Evolutionary conservation across 345 rosid genomes (phyloP).

Genomic region (Citrus reticulata): DNA sequence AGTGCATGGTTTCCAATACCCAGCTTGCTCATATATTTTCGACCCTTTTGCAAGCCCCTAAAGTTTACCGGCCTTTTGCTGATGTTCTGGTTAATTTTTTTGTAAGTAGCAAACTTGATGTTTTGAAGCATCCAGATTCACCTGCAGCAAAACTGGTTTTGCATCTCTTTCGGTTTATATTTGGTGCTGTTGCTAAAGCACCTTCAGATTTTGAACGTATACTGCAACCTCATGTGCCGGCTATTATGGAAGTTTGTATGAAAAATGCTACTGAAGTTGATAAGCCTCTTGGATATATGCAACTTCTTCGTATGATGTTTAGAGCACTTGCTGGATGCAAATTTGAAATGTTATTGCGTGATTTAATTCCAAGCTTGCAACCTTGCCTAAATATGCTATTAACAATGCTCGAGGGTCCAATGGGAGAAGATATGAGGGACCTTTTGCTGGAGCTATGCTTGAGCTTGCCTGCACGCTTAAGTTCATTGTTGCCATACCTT

Average conservation of each 20-base stretch:
- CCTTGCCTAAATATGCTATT: constrained; percentile 92
- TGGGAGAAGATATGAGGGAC: constrained; percentile 93
- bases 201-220: constrained; percentile 95
- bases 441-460: constrained; percentile 90
- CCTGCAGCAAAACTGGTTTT: constrained; percentile 81
- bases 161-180: constrained; percentile 91
- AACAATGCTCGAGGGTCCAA: constrained; percentile 96
- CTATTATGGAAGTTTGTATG: constrained; percentile 94
- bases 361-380: constrained; percentile 78
- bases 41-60: constrained; percentile 69
- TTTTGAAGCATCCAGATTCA: constrained; percentile 82
- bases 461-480: constrained; percentile 93
- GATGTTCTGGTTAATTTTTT: constrained; percentile 91
- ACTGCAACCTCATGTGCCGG: constrained; percentile 94
- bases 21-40: constrained; percentile 94
- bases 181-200: constrained; percentile 86
- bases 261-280: constrained; percentile 94
- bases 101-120: constrained; percentile 85
- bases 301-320: constrained; percentile 88
- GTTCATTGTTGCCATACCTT: constrained; percentile 89
- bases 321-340: constrained; percentile 91
- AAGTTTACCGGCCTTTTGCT: constrained; percentile 86
- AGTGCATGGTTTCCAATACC: constrained; percentile 86
- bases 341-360: constrained; percentile 84
- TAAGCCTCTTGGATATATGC: constrained; percentile 91